A percentile compares a stretch with the other conserved stretches of the same genome.
These are phyloP conservation scores for Cryphonectria carpinicola DNA, from an alignment of 2,329 filamentous ascomycete species.

Conservation along the genomic window DNA sequence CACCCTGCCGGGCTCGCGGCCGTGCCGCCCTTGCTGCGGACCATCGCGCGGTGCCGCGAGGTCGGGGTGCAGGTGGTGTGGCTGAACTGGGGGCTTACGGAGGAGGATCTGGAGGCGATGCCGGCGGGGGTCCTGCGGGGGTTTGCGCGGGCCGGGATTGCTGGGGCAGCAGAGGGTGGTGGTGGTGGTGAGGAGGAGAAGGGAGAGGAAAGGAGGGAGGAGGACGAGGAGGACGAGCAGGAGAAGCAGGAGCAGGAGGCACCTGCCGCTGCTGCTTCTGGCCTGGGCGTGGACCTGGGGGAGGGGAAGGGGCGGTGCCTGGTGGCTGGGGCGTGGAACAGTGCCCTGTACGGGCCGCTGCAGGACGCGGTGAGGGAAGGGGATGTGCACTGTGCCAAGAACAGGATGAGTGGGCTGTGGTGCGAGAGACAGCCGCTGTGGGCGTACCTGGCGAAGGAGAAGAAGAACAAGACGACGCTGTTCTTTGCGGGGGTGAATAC, in stretches of 20 bases:
- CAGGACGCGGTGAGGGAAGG: conserved; percentile 39
- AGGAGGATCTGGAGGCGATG: conserved; percentile 53
- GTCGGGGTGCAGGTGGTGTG: conserved; percentile 56
- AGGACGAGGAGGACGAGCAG: too few relatives aligned
- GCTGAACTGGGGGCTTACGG: conserved; percentile 62
- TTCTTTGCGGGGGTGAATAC: conserved; percentile 65
- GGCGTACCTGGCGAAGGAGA: conserved; percentile 41
- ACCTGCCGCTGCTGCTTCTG: conserved; percentile 30
- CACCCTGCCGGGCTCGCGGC: conserved; percentile 48
- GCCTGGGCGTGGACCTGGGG: conserved; percentile 53
- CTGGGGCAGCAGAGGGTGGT: conserved; percentile 6
- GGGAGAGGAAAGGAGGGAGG: neutral
- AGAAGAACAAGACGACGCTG: conserved; percentile 48
- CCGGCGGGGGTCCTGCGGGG: conserved; percentile 52
- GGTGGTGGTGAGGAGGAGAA: neutral
- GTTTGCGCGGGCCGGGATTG: conserved; percentile 49
- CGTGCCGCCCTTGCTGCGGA: conserved; percentile 43
- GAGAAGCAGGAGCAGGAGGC: too few relatives aligned
- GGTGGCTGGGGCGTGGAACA: conserved; percentile 61
- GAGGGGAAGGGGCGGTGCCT: conserved; percentile 48
- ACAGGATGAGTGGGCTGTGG: conserved; percentile 63
- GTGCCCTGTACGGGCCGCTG: conserved; percentile 53
- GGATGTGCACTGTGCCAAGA: conserved; percentile 60
- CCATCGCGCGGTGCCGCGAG: conserved; percentile 51
- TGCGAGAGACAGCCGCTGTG: conserved; percentile 46